phyloP scores from a whole-genome alignment of 2,329 filamentous ascomycete genomes.

The Grosmannia clavigera region DNA sequence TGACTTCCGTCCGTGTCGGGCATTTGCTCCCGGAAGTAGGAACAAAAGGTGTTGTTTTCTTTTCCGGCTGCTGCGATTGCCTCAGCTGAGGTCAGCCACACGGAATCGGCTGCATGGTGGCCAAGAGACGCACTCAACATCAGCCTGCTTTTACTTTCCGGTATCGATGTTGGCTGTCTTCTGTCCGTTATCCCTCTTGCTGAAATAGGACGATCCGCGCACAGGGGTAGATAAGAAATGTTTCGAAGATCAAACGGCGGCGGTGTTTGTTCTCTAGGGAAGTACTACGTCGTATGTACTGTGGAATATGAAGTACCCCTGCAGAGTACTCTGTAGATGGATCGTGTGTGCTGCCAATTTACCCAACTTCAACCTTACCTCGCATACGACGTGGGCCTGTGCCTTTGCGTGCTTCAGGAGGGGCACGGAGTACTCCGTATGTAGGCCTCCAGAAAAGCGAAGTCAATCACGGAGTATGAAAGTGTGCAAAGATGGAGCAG shows the following conservation, averaged over 20 bases:
- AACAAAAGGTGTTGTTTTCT: not conserved
- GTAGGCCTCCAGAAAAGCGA: not conserved
- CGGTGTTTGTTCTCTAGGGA: not conserved
- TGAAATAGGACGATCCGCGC: not conserved
- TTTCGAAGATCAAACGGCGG: slow-evolving; percentile 9
- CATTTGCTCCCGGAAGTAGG: not conserved
- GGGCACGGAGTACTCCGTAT: too few species aligned
- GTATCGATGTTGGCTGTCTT: not conserved
- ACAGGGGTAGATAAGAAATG: not conserved
- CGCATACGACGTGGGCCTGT: not conserved
- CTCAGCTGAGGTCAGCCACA: not conserved
- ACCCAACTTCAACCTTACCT: not conserved
- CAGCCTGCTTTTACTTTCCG: not conserved
- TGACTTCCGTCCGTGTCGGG: not conserved
- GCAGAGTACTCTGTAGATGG: too few species aligned
- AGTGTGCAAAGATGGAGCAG: not conserved
- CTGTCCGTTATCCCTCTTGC: not conserved
- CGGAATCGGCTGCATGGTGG: not conserved
- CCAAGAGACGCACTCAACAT: not conserved
- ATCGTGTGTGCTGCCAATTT: not conserved
- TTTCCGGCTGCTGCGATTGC: not conserved
- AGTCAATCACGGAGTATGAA: not conserved
- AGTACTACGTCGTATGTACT: not conserved
- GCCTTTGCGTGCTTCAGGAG: too few species aligned
- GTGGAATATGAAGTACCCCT: not conserved